phyloP scores from a whole-genome alignment of 306 rosid species.

The Prunus campanulata region DNA sequence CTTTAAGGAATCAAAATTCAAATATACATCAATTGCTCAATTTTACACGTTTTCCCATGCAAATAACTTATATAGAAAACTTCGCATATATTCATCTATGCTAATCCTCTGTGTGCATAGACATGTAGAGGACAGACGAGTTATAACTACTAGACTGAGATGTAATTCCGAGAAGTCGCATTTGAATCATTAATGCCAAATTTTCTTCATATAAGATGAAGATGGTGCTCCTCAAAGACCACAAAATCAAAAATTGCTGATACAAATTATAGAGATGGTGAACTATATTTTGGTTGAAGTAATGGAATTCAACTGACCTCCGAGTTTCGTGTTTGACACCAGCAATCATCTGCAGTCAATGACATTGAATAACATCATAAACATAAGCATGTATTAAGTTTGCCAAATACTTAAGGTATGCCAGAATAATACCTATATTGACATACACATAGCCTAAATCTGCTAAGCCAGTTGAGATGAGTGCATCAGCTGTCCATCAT shows the following conservation, averaged over 20 bases:
- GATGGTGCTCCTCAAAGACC: conserved; percentile 9
- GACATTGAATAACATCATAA: conserved; percentile 18
- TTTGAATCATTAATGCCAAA: not conserved
- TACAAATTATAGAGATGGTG: not conserved
- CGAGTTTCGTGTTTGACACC: conserved; percentile 56
- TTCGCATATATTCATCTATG: not conserved
- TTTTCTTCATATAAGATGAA: not conserved
- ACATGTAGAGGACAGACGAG: not conserved
- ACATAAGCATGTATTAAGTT: not conserved
- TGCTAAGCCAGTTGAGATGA: conserved; percentile 80
- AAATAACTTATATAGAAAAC: not conserved
- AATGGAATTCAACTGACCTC: conserved; percentile 48
- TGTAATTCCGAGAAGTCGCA: not conserved
- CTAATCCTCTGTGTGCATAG: not conserved
- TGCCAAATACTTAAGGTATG: conserved; percentile 15
- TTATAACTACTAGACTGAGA: not conserved
- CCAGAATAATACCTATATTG: conserved; percentile 69
- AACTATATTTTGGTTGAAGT: conserved; percentile 5
- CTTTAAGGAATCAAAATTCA: conserved; percentile 18
- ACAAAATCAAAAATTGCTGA: conserved; percentile 1
- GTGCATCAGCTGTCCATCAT: conserved; percentile 84
- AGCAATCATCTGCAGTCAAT: conserved; percentile 85
- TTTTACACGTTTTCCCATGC: not conserved
- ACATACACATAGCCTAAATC: conserved; percentile 75
- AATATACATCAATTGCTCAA: conserved; percentile 4